Base-by-base conservation (phyloP, 208 protist species). In the Naegleria fowleri region DNA sequence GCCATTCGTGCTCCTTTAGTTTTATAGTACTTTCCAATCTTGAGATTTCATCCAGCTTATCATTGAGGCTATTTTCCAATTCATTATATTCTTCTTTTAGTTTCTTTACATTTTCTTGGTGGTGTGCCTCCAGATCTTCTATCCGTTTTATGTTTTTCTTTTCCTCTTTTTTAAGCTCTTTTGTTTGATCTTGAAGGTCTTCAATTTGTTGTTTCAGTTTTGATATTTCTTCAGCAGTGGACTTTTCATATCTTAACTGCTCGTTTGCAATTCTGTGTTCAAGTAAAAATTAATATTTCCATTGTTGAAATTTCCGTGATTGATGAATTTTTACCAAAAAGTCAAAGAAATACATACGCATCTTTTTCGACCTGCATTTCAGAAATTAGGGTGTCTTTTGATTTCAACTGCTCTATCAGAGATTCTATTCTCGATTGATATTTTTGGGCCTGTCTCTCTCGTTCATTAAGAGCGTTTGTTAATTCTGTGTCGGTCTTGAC, bases 381-480 rank as follows among this genome's bases (percentile, higher is more conserved):
- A 29, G 48, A 41, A 5, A 89, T 22, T 7, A 41, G 1, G 25
- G 5, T 19, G 67, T 89, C 86, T 40, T 89, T 89, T 4, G 19
- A 9, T 40, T 89, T 89, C 22, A 89, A 75, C 39, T 89, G 86
- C n/a, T 89, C 36, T 67, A 89, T 67, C 11, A 88, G n/a, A 4
- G 33, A 9, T 19, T 88, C 85, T 38, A 88, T 41, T 40, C 41
- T 36, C 4, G 9, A 36, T 89, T 89, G 48, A 29, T 55, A 67
- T 22, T 89, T 38, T 55, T 89, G 39, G 51, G 39, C 16, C 16
- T 38, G 19, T 67, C 67, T 89, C 25, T 89, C 86, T 5, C 36
- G 15, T 36, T 67, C 48, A 11, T 89, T n/a, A 4, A 89, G 6
- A 16, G 11, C 5, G 16, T 22, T 33, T 67, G 86, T 15, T 1